Percentiles rank a stretch among this genome's conserved stretches.
Conservation (phyloP, 305 asterid species). For the Fraxinus xanthoxyloides region DNA sequence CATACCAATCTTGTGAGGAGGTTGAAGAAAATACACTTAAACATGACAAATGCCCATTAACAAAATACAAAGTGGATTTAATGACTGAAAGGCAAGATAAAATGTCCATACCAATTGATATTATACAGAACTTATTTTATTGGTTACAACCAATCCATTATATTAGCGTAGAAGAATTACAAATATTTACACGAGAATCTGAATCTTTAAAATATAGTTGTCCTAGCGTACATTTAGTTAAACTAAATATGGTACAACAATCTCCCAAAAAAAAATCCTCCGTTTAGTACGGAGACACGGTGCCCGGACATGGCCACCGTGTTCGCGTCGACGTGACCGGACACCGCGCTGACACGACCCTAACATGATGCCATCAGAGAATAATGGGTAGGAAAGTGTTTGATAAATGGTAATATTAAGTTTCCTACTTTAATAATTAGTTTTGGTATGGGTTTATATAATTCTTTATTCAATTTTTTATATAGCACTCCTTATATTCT, state of each 20-base stretch:
- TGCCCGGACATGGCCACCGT: no score
- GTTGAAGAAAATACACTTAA: constrained; percentile 15
- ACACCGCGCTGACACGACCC: no score
- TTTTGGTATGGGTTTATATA: no score
- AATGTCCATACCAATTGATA: background rate
- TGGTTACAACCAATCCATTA: background rate
- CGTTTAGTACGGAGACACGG: no score
- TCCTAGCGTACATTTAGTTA: background rate
- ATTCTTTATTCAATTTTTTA: no score
- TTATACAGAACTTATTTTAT: background rate
- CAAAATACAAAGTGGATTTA: constrained; percentile 11
- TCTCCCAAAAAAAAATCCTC: no score
- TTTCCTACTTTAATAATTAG: no score
- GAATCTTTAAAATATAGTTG: background rate
- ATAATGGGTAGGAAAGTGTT: no score
- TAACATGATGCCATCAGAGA: no score
- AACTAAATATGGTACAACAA: background rate
- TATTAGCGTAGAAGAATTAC: background rate
- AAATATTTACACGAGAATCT: background rate
- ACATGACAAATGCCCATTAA: constrained; percentile 14
- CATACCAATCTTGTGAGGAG: constrained; percentile 56
- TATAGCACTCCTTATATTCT: no score
- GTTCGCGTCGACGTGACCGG: no score
- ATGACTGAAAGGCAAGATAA: background rate
- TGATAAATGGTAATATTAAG: no score